Conservation (phyloP, 2,329 filamentous ascomycete species). For the Aspergillus pseudoterreus region DNA sequence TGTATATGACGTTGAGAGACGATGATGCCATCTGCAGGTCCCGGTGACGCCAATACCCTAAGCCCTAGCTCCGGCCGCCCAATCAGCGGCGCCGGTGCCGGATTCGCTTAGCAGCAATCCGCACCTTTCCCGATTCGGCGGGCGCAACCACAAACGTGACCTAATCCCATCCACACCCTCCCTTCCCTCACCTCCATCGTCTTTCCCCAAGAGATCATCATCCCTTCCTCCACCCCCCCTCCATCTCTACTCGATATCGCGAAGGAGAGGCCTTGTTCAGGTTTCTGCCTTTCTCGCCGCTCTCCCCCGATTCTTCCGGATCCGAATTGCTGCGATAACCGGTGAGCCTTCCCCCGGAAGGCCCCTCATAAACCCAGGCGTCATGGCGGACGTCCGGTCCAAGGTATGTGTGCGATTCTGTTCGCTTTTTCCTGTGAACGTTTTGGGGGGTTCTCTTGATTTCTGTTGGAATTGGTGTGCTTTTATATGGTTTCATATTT, state of each 20-base stretch:
- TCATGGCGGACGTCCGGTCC: slow-evolving; percentile 52
- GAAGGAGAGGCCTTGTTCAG: slow-evolving; percentile 23
- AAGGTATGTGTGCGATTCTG: slow-evolving; percentile 41
- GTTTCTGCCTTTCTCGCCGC: slow-evolving; percentile 35
- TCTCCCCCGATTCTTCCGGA: slow-evolving; percentile 21
- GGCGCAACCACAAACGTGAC: slow-evolving; percentile 31
- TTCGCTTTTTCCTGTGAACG: background rate
- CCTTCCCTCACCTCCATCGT: slow-evolving; percentile 23
- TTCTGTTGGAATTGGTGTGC: background rate
- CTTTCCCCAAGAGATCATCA: slow-evolving; percentile 5
- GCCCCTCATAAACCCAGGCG: slow-evolving; percentile 45
- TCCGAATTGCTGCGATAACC: slow-evolving; percentile 46
- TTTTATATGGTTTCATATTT: too few relatives aligned
- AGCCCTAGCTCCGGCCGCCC: slow-evolving; percentile 32
- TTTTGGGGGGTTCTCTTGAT: background rate
- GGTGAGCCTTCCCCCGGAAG: slow-evolving; percentile 50
- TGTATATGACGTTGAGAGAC: slow-evolving; percentile 1
- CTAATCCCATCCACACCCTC: slow-evolving; percentile 26
- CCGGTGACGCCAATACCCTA: slow-evolving; percentile 38
- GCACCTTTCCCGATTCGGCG: slow-evolving; percentile 34
- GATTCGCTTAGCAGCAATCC: slow-evolving; percentile 38
- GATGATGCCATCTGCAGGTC: slow-evolving; percentile 24
- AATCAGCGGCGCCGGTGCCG: slow-evolving; percentile 16
- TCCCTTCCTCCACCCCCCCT: slow-evolving; percentile 2
- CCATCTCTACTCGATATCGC: slow-evolving; percentile 3